Evolutionary conservation across 495 filamentous ascomycete genomes (phyloP).

Genomic region (Penicillium riverlandense): DNA sequence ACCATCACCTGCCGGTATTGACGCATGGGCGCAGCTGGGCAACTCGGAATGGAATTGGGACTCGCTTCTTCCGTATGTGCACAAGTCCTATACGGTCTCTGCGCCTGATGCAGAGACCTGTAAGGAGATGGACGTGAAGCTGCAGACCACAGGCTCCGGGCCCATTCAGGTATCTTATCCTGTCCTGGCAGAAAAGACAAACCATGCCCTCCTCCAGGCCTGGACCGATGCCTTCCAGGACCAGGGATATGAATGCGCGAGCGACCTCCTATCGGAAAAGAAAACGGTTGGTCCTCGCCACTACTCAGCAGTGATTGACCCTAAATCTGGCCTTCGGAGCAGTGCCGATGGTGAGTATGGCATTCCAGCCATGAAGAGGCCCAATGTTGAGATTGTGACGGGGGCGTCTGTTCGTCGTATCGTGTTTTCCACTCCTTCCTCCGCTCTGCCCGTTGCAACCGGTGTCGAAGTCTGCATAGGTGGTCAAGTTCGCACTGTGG

Average conservation of each 20-base stretch:
- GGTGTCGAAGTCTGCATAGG: slow-evolving; percentile 24
- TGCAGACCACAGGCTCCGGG: not conserved
- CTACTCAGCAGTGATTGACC: slow-evolving; percentile 15
- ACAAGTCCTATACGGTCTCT: slow-evolving; percentile 6
- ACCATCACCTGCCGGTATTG: slow-evolving; percentile 34
- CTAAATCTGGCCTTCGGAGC: slow-evolving; percentile 23
- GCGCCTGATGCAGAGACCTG: not conserved
- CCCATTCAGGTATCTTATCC: slow-evolving; percentile 20
- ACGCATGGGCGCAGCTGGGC: slow-evolving; percentile 46
- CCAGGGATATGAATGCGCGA: slow-evolving; percentile 9
- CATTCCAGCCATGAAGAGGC: slow-evolving; percentile 32
- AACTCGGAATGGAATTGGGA: slow-evolving; percentile 48
- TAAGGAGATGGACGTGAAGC: too few relatives aligned
- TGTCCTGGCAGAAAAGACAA: not conserved
- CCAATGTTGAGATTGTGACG: slow-evolving; percentile 43
- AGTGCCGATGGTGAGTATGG: slow-evolving; percentile 18
- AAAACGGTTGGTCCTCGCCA: slow-evolving; percentile 8
- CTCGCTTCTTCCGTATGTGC: slow-evolving; percentile 37
- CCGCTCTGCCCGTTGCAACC: slow-evolving; percentile 8
- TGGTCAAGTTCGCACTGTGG: slow-evolving; percentile 6
- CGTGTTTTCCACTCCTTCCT: slow-evolving; percentile 12
- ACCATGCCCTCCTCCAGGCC: slow-evolving; percentile 8
- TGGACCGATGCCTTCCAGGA: slow-evolving; percentile 18
- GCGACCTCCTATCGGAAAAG: slow-evolving; percentile 6
- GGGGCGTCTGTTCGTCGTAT: slow-evolving; percentile 38